phyloP scores from a whole-genome alignment of 1,284 basidiomycete species.

The Acaromyces ingoldii region DNA sequence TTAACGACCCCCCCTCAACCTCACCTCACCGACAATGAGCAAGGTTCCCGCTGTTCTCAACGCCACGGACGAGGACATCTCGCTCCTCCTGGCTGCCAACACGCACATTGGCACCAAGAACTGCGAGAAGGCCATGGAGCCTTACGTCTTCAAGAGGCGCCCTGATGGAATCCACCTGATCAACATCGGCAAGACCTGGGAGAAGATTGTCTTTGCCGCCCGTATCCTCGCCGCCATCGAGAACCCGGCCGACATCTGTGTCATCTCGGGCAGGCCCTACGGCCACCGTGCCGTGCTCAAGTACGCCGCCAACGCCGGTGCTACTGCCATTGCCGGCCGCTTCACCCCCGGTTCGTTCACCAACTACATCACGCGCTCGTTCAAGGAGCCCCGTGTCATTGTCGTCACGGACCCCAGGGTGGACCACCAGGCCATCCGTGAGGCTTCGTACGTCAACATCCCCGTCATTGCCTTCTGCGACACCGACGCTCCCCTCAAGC shows the following conservation, averaged over 20 bases:
- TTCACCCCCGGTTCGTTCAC: constrained; percentile 96
- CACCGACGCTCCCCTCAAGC: constrained; percentile 93
- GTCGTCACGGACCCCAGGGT: constrained; percentile 97
- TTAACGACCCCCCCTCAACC: no score
- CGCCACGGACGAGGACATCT: constrained; percentile 95
- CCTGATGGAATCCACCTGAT: constrained; percentile 92
- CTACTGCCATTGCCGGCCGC: constrained; percentile 94
- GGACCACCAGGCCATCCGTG: constrained; percentile 99
- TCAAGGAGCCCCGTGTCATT: constrained; percentile 99
- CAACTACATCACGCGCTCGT: constrained; percentile 99
- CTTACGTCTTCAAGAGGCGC: constrained; percentile 96
- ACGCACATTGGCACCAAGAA: constrained; percentile 85
- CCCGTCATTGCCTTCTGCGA: constrained; percentile 98
- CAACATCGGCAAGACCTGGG: constrained; percentile 99
- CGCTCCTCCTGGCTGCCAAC: constrained; percentile 88
- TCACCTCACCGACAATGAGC: no score
- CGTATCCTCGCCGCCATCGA: constrained; percentile 62
- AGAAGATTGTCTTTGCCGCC: constrained; percentile 67
- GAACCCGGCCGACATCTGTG: constrained; percentile 96
- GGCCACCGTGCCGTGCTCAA: constrained; percentile 99
- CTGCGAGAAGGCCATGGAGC: constrained; percentile 96
- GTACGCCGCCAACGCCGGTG: constrained; percentile 95
- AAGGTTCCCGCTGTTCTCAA: constrained; percentile 89
- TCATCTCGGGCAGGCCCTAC: constrained; percentile 95
- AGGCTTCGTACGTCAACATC: constrained; percentile 99